Evolutionary conservation across 176 grass and related monocot genomes (phyloP), one percentile per base, ranked within the genome.

Genomic region (Ensete glaucum): DNA sequence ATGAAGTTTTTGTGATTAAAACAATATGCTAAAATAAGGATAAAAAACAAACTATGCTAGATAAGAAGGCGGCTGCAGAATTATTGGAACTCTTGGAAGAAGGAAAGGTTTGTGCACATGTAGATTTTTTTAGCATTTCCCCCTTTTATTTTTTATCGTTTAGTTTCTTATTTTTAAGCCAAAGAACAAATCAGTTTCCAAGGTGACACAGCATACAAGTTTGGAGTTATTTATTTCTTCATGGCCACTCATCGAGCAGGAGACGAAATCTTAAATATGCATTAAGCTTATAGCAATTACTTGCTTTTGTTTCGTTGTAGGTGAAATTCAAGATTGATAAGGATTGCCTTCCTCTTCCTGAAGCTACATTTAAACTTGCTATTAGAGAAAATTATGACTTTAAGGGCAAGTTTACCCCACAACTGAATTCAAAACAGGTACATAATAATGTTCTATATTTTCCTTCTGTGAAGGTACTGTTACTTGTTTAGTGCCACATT

Each of bases 271-370:
- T 64, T 77, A 20, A 22, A 25, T 11, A 69, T 19, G 34, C 14
- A 14, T 50, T 29, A 29, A 14, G 24, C 15, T 4, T 1, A 59
- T 60, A 17, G 10, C 14, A 48, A 1, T 6, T 53, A 53, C 19
- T 75, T 60, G 25, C 3, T 19, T 52, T 68, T 72, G n/a, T 59
- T 26, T 81, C 26, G 50, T 1, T 53, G 75, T 74, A 97, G 93
- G 88, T 97, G 49, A 93, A 89, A 81, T 97, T 97, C 80, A 82
- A 76, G 50, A 89, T 93, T 52, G 77, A 90, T 76, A 78, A 74
- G 77, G 87, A 97, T 74, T 97, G 87, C 75, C 65, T 88, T 75
- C 93, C 93, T 64, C 23, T 93, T 63, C 83, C 67, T 52, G 87
- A 92, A 67, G 80, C 77, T 74, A 79, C 34, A 26, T 75, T 97